A percentile compares a stretch with the other conserved stretches of the same genome.
These are phyloP conservation scores for Collybiopsis confluens DNA, from an alignment of 768 basidiomycete species.

Conservation along the genomic window DNA sequence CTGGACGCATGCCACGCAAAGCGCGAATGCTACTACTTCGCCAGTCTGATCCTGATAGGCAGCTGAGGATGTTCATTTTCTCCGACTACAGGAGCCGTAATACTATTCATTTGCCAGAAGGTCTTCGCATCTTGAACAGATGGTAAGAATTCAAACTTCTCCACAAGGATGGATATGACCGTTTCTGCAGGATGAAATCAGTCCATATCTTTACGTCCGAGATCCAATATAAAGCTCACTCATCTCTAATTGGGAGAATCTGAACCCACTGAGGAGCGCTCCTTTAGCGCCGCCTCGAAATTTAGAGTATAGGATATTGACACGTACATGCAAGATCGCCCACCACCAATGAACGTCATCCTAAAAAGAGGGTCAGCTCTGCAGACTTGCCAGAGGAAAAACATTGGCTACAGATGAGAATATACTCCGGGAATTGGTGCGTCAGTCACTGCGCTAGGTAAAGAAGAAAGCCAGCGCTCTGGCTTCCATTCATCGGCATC, in stretches of 20 bases:
- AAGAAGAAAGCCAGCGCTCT: slow-evolving; percentile 36
- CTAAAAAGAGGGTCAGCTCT: slow-evolving; percentile 15
- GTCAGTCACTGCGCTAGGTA: slow-evolving; percentile 26
- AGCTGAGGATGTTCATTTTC: neutral
- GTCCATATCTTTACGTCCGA: no score
- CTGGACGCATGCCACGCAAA: no score
- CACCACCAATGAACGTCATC: slow-evolving; percentile 42
- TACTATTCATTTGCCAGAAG: neutral
- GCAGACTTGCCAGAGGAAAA: neutral
- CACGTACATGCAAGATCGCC: slow-evolving; percentile 34
- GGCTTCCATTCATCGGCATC: slow-evolving; percentile 44
- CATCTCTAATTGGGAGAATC: slow-evolving; percentile 7
- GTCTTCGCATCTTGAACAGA: neutral
- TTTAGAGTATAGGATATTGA: neutral
- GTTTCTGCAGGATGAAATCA: neutral
- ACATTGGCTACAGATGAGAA: slow-evolving; percentile 31
- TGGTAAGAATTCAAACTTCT: slow-evolving; percentile 1
- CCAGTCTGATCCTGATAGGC: neutral
- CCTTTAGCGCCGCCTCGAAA: neutral
- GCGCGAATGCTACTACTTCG: neutral
- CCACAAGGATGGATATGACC: slow-evolving; percentile 1
- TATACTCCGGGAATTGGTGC: slow-evolving; percentile 33
- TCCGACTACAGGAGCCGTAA: neutral
- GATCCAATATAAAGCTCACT: neutral
- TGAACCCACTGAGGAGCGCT: slow-evolving; percentile 4